phyloP scores from a whole-genome alignment of 495 filamentous ascomycete species.

The Pseudomonodictys pantanalensis region DNA sequence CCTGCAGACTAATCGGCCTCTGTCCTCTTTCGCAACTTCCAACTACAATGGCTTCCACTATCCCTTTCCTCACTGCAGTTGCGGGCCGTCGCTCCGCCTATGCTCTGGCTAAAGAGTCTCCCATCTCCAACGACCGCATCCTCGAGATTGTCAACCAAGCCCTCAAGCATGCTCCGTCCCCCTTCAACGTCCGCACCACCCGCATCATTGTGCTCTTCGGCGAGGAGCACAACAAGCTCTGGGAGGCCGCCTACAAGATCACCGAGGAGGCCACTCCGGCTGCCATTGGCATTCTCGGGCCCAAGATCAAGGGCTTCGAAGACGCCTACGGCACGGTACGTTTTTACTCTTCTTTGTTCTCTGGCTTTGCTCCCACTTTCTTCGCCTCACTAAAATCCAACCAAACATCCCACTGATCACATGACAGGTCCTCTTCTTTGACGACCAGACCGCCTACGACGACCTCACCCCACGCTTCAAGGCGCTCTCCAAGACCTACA shows the following conservation, averaged over 20 bases:
- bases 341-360: neutral
- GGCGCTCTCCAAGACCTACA: conserved; percentile 18
- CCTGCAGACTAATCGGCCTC: neutral
- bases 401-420: neutral
- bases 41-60: conserved; percentile 22
- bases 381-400: neutral
- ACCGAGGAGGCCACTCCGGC: conserved; percentile 11
- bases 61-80: conserved; percentile 34
- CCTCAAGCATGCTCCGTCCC: conserved; percentile 35
- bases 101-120: conserved; percentile 33
- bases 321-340: conserved; percentile 27
- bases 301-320: conserved; percentile 23
- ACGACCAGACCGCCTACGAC: conserved; percentile 17
- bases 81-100: conserved; percentile 41
- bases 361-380: neutral
- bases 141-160: conserved; percentile 35
- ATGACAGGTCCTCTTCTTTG: conserved; percentile 23
- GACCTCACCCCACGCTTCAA: conserved; percentile 17
- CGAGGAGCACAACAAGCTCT: conserved; percentile 38
- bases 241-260: conserved; percentile 36
- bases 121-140: conserved; percentile 39
- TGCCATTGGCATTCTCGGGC: conserved; percentile 17
- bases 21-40: neutral
- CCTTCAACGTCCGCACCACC: conserved; percentile 39
- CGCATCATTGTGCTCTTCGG: conserved; percentile 40